These are phyloP conservation scores for Salix caprea DNA, from an alignment of 345 rosid species.

Conservation along the genomic window DNA sequence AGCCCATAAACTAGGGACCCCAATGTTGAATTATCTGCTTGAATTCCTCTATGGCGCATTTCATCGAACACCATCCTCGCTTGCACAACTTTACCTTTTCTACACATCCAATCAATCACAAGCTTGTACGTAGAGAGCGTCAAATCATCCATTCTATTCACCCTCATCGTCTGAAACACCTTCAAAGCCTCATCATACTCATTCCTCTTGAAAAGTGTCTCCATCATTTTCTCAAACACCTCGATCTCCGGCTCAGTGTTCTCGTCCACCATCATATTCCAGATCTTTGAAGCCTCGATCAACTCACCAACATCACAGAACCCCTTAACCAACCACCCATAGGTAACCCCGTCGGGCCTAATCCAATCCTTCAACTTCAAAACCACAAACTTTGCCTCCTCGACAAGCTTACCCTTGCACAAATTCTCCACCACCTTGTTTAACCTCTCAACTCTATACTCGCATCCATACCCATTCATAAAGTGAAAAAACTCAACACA, in stretches of 20 bases:
- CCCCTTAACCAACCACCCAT: constrained; percentile 56
- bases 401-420: constrained; percentile 49
- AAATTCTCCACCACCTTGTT: constrained; percentile 52
- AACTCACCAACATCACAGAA: constrained; percentile 64
- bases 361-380: constrained; percentile 52
- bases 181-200: constrained; percentile 57
- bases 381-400: constrained; percentile 63
- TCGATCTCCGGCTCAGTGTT: constrained; percentile 48
- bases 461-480: constrained; percentile 58
- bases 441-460: constrained; percentile 42
- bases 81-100: constrained; percentile 44
- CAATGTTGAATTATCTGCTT: constrained; percentile 40
- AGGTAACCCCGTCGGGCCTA: constrained; percentile 48
- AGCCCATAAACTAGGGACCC: constrained; percentile 56
- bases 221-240: constrained; percentile 60
- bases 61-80: constrained; percentile 54
- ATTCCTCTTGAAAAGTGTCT: constrained; percentile 58
- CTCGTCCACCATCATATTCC: constrained; percentile 82
- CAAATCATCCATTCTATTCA: constrained; percentile 42
- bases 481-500: constrained; percentile 59
- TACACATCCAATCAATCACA: constrained; percentile 72
- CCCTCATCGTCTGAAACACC: constrained; percentile 54
- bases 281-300: constrained; percentile 66
- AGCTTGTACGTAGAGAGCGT: constrained; percentile 64
- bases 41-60: constrained; percentile 59